Evolutionary conservation across 2,329 filamentous ascomycete species (phyloP).

Genomic region (Trichoderma sp.): DNA sequence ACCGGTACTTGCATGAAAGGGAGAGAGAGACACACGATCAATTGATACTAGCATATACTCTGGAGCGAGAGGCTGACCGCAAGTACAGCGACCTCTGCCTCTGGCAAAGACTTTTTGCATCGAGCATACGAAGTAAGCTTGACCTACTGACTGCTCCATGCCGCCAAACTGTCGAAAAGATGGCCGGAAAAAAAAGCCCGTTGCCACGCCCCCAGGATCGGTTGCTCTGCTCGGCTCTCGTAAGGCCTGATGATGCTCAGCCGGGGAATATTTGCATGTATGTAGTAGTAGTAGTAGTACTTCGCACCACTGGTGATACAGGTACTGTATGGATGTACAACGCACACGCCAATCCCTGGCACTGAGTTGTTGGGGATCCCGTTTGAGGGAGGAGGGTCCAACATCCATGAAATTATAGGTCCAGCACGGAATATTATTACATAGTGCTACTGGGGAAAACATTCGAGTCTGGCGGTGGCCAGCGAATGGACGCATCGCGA

Average conservation of each 20-base stretch:
- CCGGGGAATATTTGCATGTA: slow-evolving; percentile 13
- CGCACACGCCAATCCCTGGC: slow-evolving; percentile 10
- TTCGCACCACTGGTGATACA: no score
- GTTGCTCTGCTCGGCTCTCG: background rate
- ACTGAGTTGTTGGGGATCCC: slow-evolving; percentile 1
- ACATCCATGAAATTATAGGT: no score
- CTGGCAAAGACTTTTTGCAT: no score
- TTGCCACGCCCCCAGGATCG: background rate
- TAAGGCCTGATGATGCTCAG: slow-evolving; percentile 11
- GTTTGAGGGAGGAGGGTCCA: background rate
- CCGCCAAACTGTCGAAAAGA: background rate
- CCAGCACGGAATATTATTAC: no score
- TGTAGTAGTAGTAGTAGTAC: no score
- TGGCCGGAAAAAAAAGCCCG: background rate
- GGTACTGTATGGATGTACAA: background rate
- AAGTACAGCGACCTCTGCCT: background rate
- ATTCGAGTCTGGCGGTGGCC: background rate
- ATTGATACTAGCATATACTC: no score
- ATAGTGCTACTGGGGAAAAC: no score
- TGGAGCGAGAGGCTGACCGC: no score
- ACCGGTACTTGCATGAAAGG: background rate
- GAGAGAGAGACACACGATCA: background rate
- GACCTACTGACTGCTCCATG: background rate
- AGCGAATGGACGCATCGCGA: background rate
- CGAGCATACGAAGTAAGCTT: background rate